A percentile compares a stretch with the other conserved stretches of the same genome.
Conservation (phyloP, 108 stramenopile genomes). For the Skeletonema tropicum region DNA sequence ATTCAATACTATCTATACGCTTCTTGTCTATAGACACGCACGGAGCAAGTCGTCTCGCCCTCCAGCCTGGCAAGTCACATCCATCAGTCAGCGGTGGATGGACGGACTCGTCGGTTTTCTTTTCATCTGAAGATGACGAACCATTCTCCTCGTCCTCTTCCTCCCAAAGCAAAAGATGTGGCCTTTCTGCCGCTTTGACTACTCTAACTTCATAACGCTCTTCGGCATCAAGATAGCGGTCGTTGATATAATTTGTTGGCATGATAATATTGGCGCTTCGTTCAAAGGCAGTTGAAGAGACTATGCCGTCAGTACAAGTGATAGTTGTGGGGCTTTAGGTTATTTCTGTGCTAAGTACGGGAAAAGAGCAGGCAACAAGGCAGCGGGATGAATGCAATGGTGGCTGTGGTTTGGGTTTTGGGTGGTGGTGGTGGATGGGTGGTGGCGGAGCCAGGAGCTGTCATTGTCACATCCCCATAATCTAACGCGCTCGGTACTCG, state of each 20-base stretch:
- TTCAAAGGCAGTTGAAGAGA: no score
- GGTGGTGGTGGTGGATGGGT: no score
- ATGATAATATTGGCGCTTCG: background rate
- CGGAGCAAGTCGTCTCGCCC: slow-evolving; percentile 49
- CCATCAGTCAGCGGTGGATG: no score
- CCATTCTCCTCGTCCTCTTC: background rate
- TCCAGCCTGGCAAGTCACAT: slow-evolving; percentile 82
- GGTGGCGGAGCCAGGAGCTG: no score
- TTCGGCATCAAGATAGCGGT: slow-evolving; percentile 54
- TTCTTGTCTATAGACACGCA: background rate
- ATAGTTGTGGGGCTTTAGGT: no score
- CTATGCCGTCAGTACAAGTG: no score
- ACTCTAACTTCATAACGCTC: slow-evolving; percentile 77
- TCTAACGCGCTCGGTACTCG: no score
- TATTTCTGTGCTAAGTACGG: no score
- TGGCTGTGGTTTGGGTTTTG: no score
- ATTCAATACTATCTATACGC: slow-evolving; percentile 14
- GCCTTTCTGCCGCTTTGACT: slow-evolving; percentile 80
- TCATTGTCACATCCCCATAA: no score
- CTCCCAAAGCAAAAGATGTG: slow-evolving; percentile 60
- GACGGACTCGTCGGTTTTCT: slow-evolving; percentile 33
- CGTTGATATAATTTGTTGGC: slow-evolving; percentile 17
- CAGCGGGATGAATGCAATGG: no score
- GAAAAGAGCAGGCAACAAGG: no score
- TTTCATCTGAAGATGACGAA: slow-evolving; percentile 22